phyloP scores from a whole-genome alignment of 2,329 filamentous ascomycete species.

The Penicillium sp. region DNA sequence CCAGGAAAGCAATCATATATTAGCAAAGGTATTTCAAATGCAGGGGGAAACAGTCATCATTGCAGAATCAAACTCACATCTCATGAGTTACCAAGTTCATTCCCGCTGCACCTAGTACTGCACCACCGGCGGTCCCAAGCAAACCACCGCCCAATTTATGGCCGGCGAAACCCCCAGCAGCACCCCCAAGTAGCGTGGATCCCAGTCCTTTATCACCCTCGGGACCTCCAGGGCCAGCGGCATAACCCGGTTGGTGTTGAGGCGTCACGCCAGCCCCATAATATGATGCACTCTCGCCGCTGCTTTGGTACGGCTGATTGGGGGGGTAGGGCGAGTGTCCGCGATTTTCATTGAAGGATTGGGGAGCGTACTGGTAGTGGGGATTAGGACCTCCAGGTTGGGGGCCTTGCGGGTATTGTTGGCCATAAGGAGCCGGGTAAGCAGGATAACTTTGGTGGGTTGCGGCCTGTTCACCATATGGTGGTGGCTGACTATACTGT shows the following conservation, averaged over 20 bases:
- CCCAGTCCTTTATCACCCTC: conserved; percentile 22
- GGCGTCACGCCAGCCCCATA: neutral
- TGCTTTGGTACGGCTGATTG: neutral
- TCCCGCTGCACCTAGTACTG: conserved; percentile 19
- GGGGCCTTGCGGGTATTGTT: neutral
- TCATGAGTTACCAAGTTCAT: conserved; percentile 17
- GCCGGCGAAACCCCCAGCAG: conserved; percentile 21
- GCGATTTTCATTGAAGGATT: neutral
- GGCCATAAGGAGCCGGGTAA: neutral
- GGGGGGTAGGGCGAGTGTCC: neutral
- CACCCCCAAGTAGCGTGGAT: conserved; percentile 21
- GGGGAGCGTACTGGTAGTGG: neutral
- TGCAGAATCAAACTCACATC: conserved; percentile 13
- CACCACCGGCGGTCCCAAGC: conserved; percentile 18
- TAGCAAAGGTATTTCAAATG: neutral
- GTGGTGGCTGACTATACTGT: neutral
- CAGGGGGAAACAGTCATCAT: neutral
- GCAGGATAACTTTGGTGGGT: neutral
- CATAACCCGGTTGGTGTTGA: conserved; percentile 7
- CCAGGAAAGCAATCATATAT: neutral
- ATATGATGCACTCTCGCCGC: neutral
- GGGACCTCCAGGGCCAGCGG: conserved; percentile 9
- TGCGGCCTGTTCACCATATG: neutral
- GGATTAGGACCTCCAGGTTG: neutral
- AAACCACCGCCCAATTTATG: conserved; percentile 16